Conservation (phyloP, 805 yeast genomes). For the Clavispora santaluciae region DNA sequence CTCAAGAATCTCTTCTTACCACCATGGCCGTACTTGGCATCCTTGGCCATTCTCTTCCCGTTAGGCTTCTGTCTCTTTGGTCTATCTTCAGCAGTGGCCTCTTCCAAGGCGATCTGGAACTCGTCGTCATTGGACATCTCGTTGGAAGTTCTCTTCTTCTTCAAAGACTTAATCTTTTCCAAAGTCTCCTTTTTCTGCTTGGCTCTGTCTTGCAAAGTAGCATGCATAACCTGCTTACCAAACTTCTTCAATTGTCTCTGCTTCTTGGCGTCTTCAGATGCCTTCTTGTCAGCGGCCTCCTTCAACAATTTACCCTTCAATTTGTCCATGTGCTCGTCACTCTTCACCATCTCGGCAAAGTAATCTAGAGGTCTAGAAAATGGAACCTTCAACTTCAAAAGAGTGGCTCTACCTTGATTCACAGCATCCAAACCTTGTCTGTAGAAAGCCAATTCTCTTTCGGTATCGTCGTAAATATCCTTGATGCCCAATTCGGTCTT, state of each 20-base stretch:
- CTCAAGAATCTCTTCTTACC: conserved; percentile 73
- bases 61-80: conserved; percentile 55
- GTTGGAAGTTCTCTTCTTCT: conserved; percentile 77
- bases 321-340: conserved; percentile 97
- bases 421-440: conserved; percentile 91
- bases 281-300: conserved; percentile 81
- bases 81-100: conserved; percentile 61
- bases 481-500: conserved; percentile 63
- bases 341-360: conserved; percentile 97
- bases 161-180: conserved; percentile 85
- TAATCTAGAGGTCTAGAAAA: conserved; percentile 92
- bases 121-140: conserved; percentile 66
- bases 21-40: conserved; percentile 70
- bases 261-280: conserved; percentile 87
- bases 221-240: conserved; percentile 95
- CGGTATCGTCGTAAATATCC: conserved; percentile 93
- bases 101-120: conserved; percentile 90
- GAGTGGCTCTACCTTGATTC: conserved; percentile 58
- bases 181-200: conserved; percentile 87
- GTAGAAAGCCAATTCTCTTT: conserved; percentile 91
- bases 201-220: conserved; percentile 88
- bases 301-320: conserved; percentile 73
- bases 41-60: conserved; percentile 64
- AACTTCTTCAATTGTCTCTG: conserved; percentile 94
- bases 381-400: conserved; percentile 70